These are phyloP conservation scores for Phlebiopsis gigantea DNA, from an alignment of 768 basidiomycete species.

Conservation along the genomic window DNA sequence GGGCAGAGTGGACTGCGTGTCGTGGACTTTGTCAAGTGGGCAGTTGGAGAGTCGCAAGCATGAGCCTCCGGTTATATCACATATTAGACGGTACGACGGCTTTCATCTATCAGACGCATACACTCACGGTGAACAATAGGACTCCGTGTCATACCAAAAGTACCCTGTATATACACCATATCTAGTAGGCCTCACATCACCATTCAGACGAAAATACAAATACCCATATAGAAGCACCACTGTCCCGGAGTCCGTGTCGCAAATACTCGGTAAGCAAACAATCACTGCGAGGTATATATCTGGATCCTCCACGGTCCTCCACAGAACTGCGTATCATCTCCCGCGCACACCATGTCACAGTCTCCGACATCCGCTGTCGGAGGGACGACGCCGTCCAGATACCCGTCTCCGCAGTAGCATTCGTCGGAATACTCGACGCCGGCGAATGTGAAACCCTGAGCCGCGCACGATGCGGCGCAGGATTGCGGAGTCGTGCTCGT, in stretches of 20 bases:
- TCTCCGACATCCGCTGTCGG: constrained; percentile 8
- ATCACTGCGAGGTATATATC: constrained; percentile 4
- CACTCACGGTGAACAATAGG: not conserved
- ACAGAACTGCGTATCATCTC: constrained; percentile 13
- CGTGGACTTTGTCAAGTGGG: constrained; percentile 59
- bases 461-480: constrained; percentile 14
- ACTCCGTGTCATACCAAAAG: not conserved
- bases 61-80: not conserved
- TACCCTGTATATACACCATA: not conserved
- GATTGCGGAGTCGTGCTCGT: constrained; percentile 13
- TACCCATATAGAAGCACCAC: not conserved
- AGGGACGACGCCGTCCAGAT: constrained; percentile 4
- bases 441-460: constrained; percentile 16
- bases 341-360: constrained; percentile 19
- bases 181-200: not conserved
- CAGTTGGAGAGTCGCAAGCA: constrained; percentile 40
- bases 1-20: constrained; percentile 32
- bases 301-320: constrained; percentile 21
- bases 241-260: not conserved
- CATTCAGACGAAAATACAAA: not conserved
- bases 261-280: not conserved
- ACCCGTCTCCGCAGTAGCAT: constrained; percentile 21
- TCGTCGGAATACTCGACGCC: constrained; percentile 22
- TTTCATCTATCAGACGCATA: not conserved
- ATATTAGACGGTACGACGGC: not conserved